phyloP scores from a whole-genome alignment of 2,329 filamentous ascomycete species.

The Herpotrichia juniperi region DNA sequence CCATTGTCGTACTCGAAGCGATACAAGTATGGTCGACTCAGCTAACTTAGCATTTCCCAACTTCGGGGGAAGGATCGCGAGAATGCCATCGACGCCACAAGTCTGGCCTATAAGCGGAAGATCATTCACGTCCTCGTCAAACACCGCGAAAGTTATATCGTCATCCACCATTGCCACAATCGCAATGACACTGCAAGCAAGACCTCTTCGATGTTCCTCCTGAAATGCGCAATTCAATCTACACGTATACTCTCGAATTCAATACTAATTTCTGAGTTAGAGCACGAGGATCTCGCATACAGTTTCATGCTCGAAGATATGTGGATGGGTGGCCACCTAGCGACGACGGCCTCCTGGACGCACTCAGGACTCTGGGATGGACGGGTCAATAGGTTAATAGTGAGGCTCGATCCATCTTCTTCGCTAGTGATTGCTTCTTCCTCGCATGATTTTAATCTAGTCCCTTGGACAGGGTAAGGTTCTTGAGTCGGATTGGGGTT shows the following conservation, averaged over 20 bases:
- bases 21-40: neutral
- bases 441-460: too few species aligned
- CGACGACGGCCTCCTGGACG: neutral
- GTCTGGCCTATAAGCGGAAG: neutral
- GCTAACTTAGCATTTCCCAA: neutral
- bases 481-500: too few species aligned
- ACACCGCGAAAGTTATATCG: neutral
- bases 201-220: neutral
- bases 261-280: neutral
- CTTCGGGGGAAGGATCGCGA: neutral
- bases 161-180: neutral
- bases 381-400: neutral
- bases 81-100: neutral
- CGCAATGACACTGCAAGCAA: neutral
- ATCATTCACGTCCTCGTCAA: neutral
- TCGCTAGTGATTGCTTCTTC: too few species aligned
- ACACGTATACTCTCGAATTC: neutral
- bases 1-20: neutral
- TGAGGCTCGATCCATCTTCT: neutral
- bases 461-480: too few species aligned
- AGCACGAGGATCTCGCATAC: too few species aligned
- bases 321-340: neutral
- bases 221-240: neutral
- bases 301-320: neutral
- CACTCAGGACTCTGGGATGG: neutral